phyloP scores from a whole-genome alignment of 208 protist species.

The Leishmania mexicana region DNA sequence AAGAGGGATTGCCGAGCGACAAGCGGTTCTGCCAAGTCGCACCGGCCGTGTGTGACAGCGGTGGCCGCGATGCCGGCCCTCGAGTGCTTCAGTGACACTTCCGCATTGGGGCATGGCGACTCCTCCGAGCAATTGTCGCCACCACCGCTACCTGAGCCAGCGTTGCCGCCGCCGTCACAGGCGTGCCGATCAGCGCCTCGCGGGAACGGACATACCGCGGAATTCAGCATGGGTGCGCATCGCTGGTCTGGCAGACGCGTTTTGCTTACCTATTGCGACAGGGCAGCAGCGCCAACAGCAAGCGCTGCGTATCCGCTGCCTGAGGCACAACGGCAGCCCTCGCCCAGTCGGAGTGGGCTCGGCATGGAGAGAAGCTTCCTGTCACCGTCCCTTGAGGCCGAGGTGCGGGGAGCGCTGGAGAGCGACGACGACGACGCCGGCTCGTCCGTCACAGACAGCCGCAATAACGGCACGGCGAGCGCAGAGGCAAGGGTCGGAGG shows the following conservation, averaged over 20 bases:
- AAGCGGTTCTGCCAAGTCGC: not conserved
- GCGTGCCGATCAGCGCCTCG: not conserved
- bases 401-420: conserved; percentile 20
- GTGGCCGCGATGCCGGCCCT: not conserved
- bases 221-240: not conserved
- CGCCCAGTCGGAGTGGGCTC: conserved; percentile 8
- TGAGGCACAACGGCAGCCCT: not conserved
- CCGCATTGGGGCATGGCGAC: not conserved
- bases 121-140: not conserved
- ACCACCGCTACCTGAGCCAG: not conserved
- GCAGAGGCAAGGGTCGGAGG: not conserved
- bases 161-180: not conserved
- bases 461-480: not conserved
- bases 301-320: not conserved
- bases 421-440: conserved; percentile 6
- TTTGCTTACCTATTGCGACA: not conserved
- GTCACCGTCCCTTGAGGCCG: conserved; percentile 17
- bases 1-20: not conserved
- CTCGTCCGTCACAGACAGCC: not conserved
- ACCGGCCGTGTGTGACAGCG: not conserved
- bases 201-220: not conserved
- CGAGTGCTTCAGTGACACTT: not conserved
- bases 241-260: conserved; percentile 22
- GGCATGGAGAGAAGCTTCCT: conserved; percentile 24
- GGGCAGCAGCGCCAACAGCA: not conserved